Percentiles rank a stretch among this genome's conserved stretches.
These are phyloP conservation scores for Pyrenochaeta sp. DNA, from an alignment of 2,329 filamentous ascomycete species.

Conservation along the genomic window DNA sequence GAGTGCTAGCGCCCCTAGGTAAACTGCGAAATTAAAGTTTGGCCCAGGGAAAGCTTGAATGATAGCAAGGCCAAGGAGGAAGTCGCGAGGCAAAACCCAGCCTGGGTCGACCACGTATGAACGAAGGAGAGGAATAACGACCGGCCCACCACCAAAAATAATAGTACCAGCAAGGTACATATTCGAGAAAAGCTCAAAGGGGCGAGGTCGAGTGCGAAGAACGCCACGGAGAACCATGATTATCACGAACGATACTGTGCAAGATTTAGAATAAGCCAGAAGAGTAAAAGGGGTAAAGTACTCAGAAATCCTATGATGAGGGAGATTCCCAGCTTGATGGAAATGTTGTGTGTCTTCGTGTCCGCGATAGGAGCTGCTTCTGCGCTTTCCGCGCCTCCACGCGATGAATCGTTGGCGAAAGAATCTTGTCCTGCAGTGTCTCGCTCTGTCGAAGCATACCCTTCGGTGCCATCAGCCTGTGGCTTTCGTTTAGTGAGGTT, in stretches of 20 bases:
- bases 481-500: too few relatives aligned
- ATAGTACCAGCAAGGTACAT: conserved; percentile 76
- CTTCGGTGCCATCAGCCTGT: too few relatives aligned
- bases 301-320: conserved; percentile 60
- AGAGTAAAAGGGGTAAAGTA: conserved; percentile 25
- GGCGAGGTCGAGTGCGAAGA: conserved; percentile 53
- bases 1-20: conserved; percentile 51
- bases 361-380: conserved; percentile 23
- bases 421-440: too few relatives aligned
- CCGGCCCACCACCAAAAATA: conserved; percentile 57
- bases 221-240: conserved; percentile 61
- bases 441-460: too few relatives aligned
- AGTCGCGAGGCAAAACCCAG: conserved; percentile 75
- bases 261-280: conserved; percentile 4
- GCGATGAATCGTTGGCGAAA: too few relatives aligned
- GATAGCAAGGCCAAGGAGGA: conserved; percentile 73
- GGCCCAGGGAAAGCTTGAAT: conserved; percentile 58
- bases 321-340: conserved; percentile 46
- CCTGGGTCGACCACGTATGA: conserved; percentile 68
- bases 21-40: conserved; percentile 64
- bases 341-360: conserved; percentile 45
- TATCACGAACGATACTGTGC: conserved; percentile 61
- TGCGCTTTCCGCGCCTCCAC: not conserved
- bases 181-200: conserved; percentile 72
- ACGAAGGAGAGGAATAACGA: conserved; percentile 55